Conservation (phyloP, 2,329 filamentous ascomycete species). For the Thelonectria discophora region DNA sequence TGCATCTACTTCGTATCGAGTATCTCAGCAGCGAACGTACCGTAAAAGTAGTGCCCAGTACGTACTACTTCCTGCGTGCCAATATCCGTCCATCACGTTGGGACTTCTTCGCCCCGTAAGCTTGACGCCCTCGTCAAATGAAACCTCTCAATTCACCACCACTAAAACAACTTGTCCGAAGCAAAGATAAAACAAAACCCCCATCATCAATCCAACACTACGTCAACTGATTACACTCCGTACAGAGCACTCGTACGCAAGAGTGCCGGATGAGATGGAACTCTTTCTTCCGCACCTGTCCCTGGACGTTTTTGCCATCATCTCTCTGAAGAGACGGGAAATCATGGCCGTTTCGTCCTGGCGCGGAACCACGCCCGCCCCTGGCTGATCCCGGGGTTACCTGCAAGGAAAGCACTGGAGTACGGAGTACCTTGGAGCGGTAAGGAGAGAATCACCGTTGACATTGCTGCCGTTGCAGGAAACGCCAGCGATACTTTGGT, state of each 20-base stretch:
- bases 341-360: slow-evolving; percentile 11
- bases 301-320: neutral
- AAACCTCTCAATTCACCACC: slow-evolving; percentile 3
- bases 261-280: neutral
- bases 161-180: slow-evolving; percentile 9
- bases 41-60: too few species aligned
- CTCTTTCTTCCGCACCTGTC: slow-evolving; percentile 4
- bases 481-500: neutral
- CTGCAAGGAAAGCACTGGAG: neutral
- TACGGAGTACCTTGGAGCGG: neutral
- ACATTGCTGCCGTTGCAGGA: neutral
- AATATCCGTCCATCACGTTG: too few species aligned
- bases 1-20: too few species aligned
- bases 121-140: neutral
- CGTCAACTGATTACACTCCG: neutral
- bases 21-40: too few species aligned
- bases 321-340: slow-evolving; percentile 4
- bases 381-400: too few species aligned
- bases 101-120: neutral
- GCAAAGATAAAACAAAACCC: slow-evolving; percentile 20
- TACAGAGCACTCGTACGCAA: neutral
- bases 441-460: neutral
- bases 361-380: slow-evolving; percentile 31
- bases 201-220: neutral
- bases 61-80: too few species aligned